These are phyloP conservation scores for Crithidia thermophila DNA, from an alignment of 208 protist species.

Conservation along the genomic window DNA sequence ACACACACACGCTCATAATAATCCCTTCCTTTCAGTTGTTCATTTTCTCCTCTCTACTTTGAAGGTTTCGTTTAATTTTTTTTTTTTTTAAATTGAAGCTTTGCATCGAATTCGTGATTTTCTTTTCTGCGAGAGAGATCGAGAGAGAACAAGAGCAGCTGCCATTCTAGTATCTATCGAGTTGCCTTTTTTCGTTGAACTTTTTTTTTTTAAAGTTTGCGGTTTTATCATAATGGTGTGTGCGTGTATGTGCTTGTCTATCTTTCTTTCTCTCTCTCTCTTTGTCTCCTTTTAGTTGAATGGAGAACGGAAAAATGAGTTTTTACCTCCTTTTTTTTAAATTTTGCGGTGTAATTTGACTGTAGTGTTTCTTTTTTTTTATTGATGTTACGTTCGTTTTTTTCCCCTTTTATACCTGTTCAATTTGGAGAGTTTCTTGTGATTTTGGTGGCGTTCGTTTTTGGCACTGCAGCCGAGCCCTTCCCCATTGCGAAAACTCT, in stretches of 20 bases:
- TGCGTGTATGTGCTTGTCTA: neutral
- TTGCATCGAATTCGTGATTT: too few relatives aligned
- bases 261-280: neutral
- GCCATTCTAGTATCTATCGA: neutral
- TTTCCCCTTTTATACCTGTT: neutral
- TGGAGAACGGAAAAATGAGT: neutral
- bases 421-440: too few relatives aligned
- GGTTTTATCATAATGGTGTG: neutral
- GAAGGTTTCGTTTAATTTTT: too few relatives aligned
- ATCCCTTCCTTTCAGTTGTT: neutral
- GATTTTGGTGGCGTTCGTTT: neutral
- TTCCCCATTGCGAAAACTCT: neutral
- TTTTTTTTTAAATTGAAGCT: too few relatives aligned
- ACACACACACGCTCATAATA: too few relatives aligned
- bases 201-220: neutral
- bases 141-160: too few relatives aligned
- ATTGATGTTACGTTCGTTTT: too few relatives aligned
- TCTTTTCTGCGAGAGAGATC: too few relatives aligned
- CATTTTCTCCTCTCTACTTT: conserved; percentile 1
- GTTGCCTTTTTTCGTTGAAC: neutral
- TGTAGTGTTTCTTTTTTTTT: neutral
- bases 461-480: neutral
- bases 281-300: neutral
- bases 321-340: neutral
- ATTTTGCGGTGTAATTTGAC: neutral